Evolutionary conservation across 2,329 filamentous ascomycete species (phyloP).

Genomic region (Mycosphaerella arachidis): DNA sequence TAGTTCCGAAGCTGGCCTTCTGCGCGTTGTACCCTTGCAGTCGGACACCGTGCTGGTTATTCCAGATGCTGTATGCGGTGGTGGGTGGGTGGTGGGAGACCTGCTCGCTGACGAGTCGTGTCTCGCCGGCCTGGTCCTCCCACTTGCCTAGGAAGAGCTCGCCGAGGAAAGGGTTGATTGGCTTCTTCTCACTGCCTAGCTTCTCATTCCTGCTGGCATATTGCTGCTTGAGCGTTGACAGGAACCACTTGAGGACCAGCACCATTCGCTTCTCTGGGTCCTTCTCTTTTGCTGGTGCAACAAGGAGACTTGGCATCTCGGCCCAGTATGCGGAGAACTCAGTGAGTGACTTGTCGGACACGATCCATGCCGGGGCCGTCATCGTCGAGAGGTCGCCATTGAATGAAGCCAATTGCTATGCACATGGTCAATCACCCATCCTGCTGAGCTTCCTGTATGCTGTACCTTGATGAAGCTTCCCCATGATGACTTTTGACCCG

Average conservation of each 20-base stretch:
- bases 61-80: constrained; percentile 89
- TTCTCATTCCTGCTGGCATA: constrained; percentile 71
- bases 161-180: constrained; percentile 90
- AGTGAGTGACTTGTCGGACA: constrained; percentile 52
- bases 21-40: constrained; percentile 87
- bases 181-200: constrained; percentile 92
- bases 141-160: constrained; percentile 92
- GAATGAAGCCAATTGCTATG: constrained; percentile 50
- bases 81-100: constrained; percentile 94
- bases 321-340: constrained; percentile 57
- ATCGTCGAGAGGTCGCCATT: constrained; percentile 54
- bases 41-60: constrained; percentile 72
- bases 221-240: constrained; percentile 88
- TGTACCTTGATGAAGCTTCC: constrained; percentile 47
- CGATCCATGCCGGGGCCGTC: constrained; percentile 54
- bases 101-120: constrained; percentile 86
- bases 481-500: constrained; percentile 46
- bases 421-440: constrained; percentile 2
- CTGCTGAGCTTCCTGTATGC: background rate
- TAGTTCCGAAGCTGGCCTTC: constrained; percentile 89
- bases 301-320: constrained; percentile 61
- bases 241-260: constrained; percentile 92
- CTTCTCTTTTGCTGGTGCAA: constrained; percentile 73
- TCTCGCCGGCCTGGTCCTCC: constrained; percentile 76
- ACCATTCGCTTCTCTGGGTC: constrained; percentile 78